Evolutionary conservation across 1,284 basidiomycete genomes (phyloP), one percentile per base, ranked within the genome.

Genomic region (Ustilago trichophora): DNA sequence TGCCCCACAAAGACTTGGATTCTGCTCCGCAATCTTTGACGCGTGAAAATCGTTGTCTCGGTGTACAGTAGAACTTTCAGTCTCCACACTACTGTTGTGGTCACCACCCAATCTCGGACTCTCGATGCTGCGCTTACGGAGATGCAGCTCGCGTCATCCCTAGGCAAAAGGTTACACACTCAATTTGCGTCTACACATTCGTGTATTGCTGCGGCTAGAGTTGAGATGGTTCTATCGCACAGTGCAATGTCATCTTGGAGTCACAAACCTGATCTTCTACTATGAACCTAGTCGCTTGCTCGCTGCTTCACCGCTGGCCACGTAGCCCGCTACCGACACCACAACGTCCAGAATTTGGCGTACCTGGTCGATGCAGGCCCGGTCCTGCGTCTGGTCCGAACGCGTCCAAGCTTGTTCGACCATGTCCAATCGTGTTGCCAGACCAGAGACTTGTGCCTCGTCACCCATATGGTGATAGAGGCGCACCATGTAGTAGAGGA

Each of bases 401-500:
- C 48, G 44, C 4, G 48, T 33, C 56, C 56, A 70, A 9, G 25
- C 45, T 12, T 42, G 13, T 22, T 72, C 70, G 15, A 52, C 35
- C 15, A 31, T 22, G 7, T 46, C 36, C 21, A 55, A 33, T 15
- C 54, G 58, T 24, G 24, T 33, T 5, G 52, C 27, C 13, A 45
- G 19, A 9, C 19, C 29, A 4, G 44, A 36, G 22, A 26, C 22
- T 12, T 48, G 19, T 15, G 19, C 29, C 10, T 32, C 32, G 26
- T 55, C 34, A 19, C 48, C 70, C 25, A 60, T 11, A 36, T 68
- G 60, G 24, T 72, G 70, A 22, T 59, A 37, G 4, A 72, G 55
- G 9, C 70, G 55, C 18, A 55, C 25, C 46, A 57, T 48, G 48
- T 60, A 69, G 50, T 72, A 72, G 18, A 72, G 65, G n/a, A 72